A percentile compares a stretch with the other conserved stretches of the same genome.
phyloP scores from a whole-genome alignment of 495 filamentous ascomycete species.

The Achaetomiella virescens region DNA sequence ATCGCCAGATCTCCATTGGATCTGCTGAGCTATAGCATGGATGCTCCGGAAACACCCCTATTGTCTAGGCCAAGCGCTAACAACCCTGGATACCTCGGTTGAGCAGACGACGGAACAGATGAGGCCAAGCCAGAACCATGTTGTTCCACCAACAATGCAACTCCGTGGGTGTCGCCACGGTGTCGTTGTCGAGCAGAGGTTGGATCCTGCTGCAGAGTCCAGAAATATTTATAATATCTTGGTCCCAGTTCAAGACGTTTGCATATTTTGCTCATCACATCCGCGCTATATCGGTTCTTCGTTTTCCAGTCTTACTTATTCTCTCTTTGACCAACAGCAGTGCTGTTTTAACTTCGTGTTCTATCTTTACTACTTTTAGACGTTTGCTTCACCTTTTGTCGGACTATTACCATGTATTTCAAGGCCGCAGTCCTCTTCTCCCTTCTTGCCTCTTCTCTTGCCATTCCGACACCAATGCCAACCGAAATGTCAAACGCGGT shows the following conservation, averaged over 20 bases:
- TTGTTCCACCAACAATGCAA: too few species aligned
- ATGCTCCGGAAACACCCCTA: background rate
- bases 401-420: constrained; percentile 25
- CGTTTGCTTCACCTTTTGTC: too few species aligned
- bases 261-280: constrained; percentile 1
- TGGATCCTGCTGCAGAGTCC: too few species aligned
- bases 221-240: background rate
- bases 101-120: too few species aligned
- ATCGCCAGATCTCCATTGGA: constrained; percentile 4
- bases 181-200: background rate
- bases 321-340: background rate
- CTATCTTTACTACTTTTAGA: too few species aligned
- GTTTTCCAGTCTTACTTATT: background rate
- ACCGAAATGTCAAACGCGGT: constrained; percentile 9
- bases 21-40: background rate
- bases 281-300: constrained; percentile 7
- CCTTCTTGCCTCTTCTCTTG: constrained; percentile 23
- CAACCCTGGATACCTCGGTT: background rate
- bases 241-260: background rate
- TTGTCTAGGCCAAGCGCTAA: background rate
- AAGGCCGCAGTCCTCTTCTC: constrained; percentile 27
- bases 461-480: constrained; percentile 14
- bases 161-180: background rate
- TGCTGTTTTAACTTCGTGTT: background rate
- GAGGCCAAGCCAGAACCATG: too few species aligned